Conservation (phyloP, 106 monocot species). For the Allium cepa region DNA sequence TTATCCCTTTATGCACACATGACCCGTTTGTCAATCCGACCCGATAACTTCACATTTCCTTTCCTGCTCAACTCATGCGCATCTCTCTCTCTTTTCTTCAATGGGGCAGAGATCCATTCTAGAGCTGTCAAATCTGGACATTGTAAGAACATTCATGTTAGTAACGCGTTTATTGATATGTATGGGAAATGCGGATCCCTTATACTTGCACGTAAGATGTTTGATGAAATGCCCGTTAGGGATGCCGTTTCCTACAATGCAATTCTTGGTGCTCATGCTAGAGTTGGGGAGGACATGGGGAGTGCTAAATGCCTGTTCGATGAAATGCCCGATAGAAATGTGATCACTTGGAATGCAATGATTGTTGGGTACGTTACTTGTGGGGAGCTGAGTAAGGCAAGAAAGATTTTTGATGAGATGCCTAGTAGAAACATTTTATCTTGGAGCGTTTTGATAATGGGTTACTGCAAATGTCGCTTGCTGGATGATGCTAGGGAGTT, state of each 20-base stretch:
- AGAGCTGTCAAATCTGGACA: constrained; percentile 18
- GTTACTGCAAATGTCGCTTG: constrained; percentile 28
- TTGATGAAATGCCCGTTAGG: constrained; percentile 21
- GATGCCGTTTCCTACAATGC: constrained; percentile 45
- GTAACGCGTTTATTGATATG: constrained; percentile 50
- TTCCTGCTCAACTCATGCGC: constrained; percentile 42
- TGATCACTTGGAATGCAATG: constrained; percentile 44
- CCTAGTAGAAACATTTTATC: constrained; percentile 25
- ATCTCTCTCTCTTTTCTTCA: constrained; percentile 1
- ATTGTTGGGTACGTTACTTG: constrained; percentile 45
- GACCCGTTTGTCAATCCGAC: constrained; percentile 13
- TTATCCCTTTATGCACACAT: constrained; percentile 24
- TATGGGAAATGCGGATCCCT: constrained; percentile 38
- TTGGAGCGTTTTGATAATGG: constrained; percentile 39
- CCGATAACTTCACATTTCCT: constrained; percentile 39
- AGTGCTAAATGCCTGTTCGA: constrained; percentile 29
- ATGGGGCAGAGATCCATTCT: constrained; percentile 33
- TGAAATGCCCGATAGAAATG: constrained; percentile 22
- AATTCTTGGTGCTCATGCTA: constrained; percentile 36
- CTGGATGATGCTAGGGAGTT: constrained; percentile 24
- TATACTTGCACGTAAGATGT: background rate
- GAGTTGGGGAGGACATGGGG: constrained; percentile 21
- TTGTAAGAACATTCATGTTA: constrained; percentile 13
- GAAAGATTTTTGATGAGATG: constrained; percentile 35
- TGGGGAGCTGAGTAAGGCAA: constrained; percentile 23